Base-by-base conservation (phyloP, 495 filamentous ascomycete genomes). In the Eremomyces bilateralis region DNA sequence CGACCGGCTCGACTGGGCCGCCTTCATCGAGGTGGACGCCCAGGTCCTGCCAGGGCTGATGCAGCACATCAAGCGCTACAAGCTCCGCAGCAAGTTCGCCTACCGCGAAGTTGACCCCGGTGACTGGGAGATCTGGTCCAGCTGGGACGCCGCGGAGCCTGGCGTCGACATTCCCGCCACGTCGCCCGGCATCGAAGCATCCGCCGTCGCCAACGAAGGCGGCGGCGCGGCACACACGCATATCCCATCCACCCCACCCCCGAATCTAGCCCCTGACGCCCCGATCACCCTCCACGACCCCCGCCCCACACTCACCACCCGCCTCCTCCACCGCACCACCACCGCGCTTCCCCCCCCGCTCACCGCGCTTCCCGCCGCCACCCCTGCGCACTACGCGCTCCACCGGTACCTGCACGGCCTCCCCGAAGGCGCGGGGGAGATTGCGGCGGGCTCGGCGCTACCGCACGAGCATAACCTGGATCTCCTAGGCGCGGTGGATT, bases 401-500 rank as follows among this genome's bases (percentile, higher is more conserved):
- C 69, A 77, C 1, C 63, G 88, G 15, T 78, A 80, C 32, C 53
- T 88, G 20, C 57, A 64, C 24, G 88, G 90, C 36, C 65, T 97
- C 1, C 58, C 85, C 0, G 88, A 97, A 53, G 88, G 88, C 3
- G 75, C 76, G 46, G 41, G 43, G 1, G 88, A 97, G 60, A 71
- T 97, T 12, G 50, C 67, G 16, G 51, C 58, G 31, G 76, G 71
- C 29, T 52, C 61, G 2, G 71, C 80, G 18, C 57, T 95, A 30
- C 81, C 83, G 15, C 69, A 76, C 42, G 82, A 94, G 51, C 71
- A 59, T 39, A 88, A 92, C 51, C 60, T 93, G 42, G 88, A 97
- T 53, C 60, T 78, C 42, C 72, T 73, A 63, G 62, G 64, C 13
- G 90, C 64, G 2, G 67, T 95, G 28, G 82, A 94, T 58, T 97